A percentile compares a stretch with the other conserved stretches of the same genome.
phyloP scores from a whole-genome alignment of 805 yeast genomes.

The Danielia reshetovae region DNA sequence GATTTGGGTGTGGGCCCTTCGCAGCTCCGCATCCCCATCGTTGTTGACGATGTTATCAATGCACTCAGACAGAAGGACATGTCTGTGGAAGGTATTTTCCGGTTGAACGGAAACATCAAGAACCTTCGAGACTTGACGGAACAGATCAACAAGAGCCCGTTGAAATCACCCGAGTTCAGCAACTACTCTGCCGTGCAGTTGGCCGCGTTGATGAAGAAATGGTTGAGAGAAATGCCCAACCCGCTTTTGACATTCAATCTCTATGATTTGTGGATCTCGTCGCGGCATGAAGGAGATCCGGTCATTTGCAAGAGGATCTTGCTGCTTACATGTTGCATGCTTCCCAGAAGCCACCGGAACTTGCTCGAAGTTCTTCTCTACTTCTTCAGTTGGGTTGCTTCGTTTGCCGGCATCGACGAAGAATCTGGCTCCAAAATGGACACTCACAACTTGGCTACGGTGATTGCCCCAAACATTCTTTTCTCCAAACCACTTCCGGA shows the following conservation, averaged over 20 bases:
- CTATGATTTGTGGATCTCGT: constrained; percentile 73
- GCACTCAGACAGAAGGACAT: constrained; percentile 87
- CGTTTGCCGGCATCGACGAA: constrained; percentile 90
- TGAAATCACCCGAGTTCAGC: constrained; percentile 63
- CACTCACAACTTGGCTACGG: constrained; percentile 90
- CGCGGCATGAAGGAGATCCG: constrained; percentile 50
- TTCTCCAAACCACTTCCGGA: constrained; percentile 47
- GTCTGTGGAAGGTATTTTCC: constrained; percentile 93
- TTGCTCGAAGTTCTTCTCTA: constrained; percentile 79
- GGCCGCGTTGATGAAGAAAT: constrained; percentile 89
- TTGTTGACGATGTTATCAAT: constrained; percentile 80
- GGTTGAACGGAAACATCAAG: constrained; percentile 93
- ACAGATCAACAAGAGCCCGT: constrained; percentile 69
- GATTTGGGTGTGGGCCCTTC: constrained; percentile 81
- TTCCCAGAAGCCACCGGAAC: constrained; percentile 81
- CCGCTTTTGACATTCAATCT: constrained; percentile 78
- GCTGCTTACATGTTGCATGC: constrained; percentile 65
- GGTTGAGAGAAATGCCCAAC: constrained; percentile 86
- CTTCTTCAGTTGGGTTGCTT: constrained; percentile 92
- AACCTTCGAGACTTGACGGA: constrained; percentile 70
- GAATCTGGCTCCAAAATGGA: constrained; percentile 91
- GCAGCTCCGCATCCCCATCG: constrained; percentile 73
- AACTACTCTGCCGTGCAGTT: constrained; percentile 84
- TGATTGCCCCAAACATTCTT: constrained; percentile 86
- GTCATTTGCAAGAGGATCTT: constrained; percentile 49